Evolutionary conservation across 1,284 basidiomycete genomes (phyloP).

Genomic region (Hypsizygus ulmarius): DNA sequence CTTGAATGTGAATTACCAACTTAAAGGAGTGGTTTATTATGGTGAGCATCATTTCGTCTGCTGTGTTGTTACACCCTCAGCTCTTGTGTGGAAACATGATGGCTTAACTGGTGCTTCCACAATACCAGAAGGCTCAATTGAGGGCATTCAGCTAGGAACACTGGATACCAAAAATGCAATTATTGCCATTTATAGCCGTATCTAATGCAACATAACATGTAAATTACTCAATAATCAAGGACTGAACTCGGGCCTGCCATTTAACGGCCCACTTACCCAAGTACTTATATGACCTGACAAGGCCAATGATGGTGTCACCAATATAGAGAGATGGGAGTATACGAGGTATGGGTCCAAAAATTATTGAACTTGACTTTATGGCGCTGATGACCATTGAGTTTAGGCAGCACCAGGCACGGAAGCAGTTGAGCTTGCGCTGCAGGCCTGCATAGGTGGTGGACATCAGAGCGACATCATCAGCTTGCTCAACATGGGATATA

Average conservation of each 20-base stretch:
- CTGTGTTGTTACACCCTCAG: neutral
- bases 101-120: neutral
- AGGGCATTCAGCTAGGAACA: no score
- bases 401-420: neutral
- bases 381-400: conserved; percentile 2
- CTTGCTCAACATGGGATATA: conserved; percentile 2
- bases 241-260: no score
- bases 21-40: conserved; percentile 6
- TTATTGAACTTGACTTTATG: neutral
- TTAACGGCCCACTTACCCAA: no score
- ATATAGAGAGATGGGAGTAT: neutral
- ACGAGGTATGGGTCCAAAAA: neutral
- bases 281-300: no score
- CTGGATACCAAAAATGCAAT: no score
- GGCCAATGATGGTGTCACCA: neutral
- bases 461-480: conserved; percentile 6
- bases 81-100: conserved; percentile 9
- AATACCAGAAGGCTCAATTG: no score
- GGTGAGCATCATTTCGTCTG: conserved; percentile 5
- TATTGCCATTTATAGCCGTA: no score
- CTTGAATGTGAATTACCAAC: neutral
- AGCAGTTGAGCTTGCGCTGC: neutral
- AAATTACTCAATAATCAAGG: no score
- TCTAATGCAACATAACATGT: no score
- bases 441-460: neutral